Percentiles rank a stretch among this genome's conserved stretches.
Conservation (phyloP, 306 rosid genomes). For the Fagus sylvatica region DNA sequence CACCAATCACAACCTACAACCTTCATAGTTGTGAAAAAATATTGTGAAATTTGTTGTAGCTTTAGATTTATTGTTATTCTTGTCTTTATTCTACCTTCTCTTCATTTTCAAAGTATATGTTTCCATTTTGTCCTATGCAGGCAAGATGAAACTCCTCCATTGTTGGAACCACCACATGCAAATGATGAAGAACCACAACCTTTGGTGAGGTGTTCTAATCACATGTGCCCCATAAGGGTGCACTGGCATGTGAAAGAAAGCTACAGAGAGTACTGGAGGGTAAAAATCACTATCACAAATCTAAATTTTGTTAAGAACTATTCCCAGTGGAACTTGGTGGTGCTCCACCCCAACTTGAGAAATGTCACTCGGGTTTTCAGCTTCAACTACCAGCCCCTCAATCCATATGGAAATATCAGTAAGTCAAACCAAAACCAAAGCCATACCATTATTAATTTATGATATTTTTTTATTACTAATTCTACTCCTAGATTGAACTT, state of each 20-base stretch:
- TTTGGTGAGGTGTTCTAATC: constrained; percentile 60
- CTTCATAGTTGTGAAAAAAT: too few relatives aligned
- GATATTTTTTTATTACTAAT: not conserved
- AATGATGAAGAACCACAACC: constrained; percentile 13
- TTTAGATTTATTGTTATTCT: too few relatives aligned
- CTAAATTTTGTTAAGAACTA: constrained; percentile 64
- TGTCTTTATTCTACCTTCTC: not conserved
- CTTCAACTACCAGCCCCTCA: constrained; percentile 64
- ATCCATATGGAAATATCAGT: constrained; percentile 55
- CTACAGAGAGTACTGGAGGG: constrained; percentile 72
- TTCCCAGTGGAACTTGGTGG: constrained; percentile 75
- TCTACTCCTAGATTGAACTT: too few relatives aligned
- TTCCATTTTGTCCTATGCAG: constrained; percentile 33
- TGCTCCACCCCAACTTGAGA: constrained; percentile 65
- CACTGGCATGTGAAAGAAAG: constrained; percentile 89
- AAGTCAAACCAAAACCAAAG: constrained; percentile 33
- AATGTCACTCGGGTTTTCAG: constrained; percentile 68
- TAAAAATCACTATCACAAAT: constrained; percentile 75
- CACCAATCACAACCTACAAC: too few relatives aligned
- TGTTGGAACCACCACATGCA: constrained; percentile 46
- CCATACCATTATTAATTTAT: constrained; percentile 4
- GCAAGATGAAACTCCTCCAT: constrained; percentile 35
- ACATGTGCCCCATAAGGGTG: constrained; percentile 80
- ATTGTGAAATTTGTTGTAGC: too few relatives aligned
- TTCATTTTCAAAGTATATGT: not conserved